Percentiles rank a stretch among this genome's conserved stretches.
These are phyloP conservation scores for Ramichloridium luteum DNA, from an alignment of 2,329 filamentous ascomycete species.

Conservation along the genomic window DNA sequence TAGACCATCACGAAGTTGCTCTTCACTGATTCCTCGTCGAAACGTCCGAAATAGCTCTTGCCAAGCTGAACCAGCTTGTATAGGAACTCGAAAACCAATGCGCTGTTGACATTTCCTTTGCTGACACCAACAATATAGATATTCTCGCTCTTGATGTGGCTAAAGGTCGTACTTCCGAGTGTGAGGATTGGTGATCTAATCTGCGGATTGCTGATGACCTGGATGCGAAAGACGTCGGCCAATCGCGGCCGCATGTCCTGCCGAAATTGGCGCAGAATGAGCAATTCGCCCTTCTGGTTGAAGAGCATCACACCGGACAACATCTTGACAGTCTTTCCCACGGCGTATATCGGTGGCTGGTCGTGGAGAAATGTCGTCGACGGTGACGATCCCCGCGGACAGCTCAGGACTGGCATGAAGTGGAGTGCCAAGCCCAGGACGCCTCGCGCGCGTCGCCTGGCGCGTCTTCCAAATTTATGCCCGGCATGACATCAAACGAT, in stretches of 20 bases:
- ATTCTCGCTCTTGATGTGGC: constrained; percentile 98
- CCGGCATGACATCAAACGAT: no score
- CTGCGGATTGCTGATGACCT: constrained; percentile 93
- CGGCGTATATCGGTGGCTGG: no score
- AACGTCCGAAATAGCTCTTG: constrained; percentile 95
- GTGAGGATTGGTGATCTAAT: constrained; percentile 96
- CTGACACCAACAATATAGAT: constrained; percentile 96
- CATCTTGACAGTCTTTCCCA: constrained; percentile 51
- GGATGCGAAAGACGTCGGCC: constrained; percentile 97
- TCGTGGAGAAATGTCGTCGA: no score
- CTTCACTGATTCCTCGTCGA: constrained; percentile 98
- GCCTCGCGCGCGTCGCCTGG: no score
- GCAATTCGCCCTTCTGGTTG: constrained; percentile 99
- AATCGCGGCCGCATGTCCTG: constrained; percentile 96
- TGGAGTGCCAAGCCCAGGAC: no score
- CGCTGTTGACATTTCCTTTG: constrained; percentile 98
- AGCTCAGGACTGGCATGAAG: no score
- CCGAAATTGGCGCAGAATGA: constrained; percentile 97
- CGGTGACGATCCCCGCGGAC: no score
- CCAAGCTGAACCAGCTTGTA: constrained; percentile 84
- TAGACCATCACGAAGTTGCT: constrained; percentile 99
- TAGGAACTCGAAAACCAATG: constrained; percentile 93
- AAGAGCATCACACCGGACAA: constrained; percentile 94
- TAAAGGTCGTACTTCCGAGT: constrained; percentile 94
- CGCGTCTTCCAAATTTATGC: no score